Evolutionary conservation across 345 rosid genomes (phyloP).

Genomic region (Melastoma malabathricum): DNA sequence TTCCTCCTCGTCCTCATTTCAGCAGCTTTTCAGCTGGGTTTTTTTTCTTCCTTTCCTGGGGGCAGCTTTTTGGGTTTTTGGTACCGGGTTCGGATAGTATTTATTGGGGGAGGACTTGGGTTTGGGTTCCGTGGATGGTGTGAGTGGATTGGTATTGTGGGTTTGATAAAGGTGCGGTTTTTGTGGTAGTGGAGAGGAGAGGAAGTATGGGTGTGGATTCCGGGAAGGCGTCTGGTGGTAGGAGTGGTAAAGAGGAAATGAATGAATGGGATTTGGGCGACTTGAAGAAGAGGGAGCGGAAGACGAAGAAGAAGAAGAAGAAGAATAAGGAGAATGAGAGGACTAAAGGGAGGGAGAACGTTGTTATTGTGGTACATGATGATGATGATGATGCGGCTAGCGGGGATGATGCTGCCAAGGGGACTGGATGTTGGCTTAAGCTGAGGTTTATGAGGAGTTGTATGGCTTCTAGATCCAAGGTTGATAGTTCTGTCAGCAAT

Average conservation of each 20-base stretch:
- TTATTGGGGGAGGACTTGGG: background rate
- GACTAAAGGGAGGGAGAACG: conserved; percentile 14
- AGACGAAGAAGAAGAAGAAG: conserved; percentile 39
- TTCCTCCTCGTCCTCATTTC: no score
- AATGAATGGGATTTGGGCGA: conserved; percentile 27
- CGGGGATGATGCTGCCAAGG: conserved; percentile 15
- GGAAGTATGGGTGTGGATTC: conserved; percentile 10
- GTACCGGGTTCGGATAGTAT: background rate
- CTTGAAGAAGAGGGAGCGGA: conserved; percentile 38
- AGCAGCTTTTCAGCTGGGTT: no score
- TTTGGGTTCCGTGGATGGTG: background rate
- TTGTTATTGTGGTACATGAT: conserved; percentile 13
- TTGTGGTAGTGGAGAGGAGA: conserved; percentile 10
- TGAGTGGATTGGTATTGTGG: conserved; percentile 6
- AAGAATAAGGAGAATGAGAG: conserved; percentile 10
- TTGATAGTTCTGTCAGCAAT: conserved; percentile 54
- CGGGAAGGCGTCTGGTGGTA: conserved; percentile 19
- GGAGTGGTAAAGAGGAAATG: conserved; percentile 29
- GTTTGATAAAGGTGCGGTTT: conserved; percentile 2
- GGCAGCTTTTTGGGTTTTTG: no score
- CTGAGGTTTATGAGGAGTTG: conserved; percentile 46
- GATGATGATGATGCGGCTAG: conserved; percentile 16
- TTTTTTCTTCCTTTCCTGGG: no score
- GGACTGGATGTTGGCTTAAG: conserved; percentile 61
- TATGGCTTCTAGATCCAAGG: conserved; percentile 64